Evolutionary conservation across 2,329 filamentous ascomycete species (phyloP).

Genomic region (Scedosporium boydii): DNA sequence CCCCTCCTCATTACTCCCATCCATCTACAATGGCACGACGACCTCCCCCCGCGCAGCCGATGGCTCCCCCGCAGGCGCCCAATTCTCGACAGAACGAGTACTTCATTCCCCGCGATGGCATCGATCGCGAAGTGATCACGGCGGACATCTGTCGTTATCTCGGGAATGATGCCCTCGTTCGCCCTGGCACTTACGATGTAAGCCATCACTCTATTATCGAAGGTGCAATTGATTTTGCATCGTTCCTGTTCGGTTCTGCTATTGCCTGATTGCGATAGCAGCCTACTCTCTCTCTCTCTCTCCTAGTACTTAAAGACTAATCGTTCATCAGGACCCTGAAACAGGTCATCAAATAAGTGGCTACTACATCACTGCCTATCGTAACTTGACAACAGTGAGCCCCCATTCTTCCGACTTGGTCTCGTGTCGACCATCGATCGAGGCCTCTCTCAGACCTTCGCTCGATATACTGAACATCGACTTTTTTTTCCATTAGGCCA

Average conservation of each 20-base stretch:
- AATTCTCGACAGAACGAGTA: conserved; percentile 59
- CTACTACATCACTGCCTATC: conserved; percentile 71
- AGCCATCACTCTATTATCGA: conserved; percentile 18
- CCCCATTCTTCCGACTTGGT: not conserved
- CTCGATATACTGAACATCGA: not conserved
- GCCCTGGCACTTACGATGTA: conserved; percentile 67
- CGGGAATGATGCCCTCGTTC: conserved; percentile 72
- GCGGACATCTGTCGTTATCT: conserved; percentile 78
- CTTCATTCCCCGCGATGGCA: conserved; percentile 71
- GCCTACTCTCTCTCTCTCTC: not conserved
- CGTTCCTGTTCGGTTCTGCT: no score
- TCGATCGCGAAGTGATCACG: conserved; percentile 76
- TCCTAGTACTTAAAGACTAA: conserved; percentile 4
- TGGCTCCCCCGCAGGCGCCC: conserved; percentile 23
- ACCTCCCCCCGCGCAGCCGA: conserved; percentile 18
- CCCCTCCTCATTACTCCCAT: conserved; percentile 7
- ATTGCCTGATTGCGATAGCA: not conserved
- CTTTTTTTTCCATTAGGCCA: conserved; percentile 31
- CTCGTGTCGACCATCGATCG: not conserved
- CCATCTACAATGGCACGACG: conserved; percentile 28
- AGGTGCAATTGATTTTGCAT: not conserved
- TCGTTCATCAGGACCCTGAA: conserved; percentile 35
- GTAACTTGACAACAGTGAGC: conserved; percentile 68
- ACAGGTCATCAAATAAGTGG: conserved; percentile 55
- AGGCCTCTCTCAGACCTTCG: not conserved